Conservation (phyloP, 139 green algal genomes). For the Micractinium sp. region DNA sequence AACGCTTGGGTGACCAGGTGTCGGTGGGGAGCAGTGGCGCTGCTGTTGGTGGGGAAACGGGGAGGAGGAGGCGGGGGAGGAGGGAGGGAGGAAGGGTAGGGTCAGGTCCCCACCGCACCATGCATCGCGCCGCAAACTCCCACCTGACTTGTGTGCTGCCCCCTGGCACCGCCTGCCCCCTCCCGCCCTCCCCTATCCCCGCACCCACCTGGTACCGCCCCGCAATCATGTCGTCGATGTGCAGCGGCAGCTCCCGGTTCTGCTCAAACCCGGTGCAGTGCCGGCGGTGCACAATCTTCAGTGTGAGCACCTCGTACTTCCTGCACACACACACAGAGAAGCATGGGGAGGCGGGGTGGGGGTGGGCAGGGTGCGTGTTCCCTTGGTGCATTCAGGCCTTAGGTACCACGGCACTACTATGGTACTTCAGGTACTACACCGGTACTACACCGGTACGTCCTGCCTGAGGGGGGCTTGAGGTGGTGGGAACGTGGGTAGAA, state of each 20-base stretch:
- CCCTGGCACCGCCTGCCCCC: background rate
- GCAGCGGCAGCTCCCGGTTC: conserved; percentile 88
- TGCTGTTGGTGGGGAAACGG: too few species aligned
- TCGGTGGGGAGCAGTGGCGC: too few species aligned
- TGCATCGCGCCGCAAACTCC: background rate
- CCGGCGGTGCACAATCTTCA: conserved; percentile 73
- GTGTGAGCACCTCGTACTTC: conserved; percentile 80
- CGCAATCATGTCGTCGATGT: conserved; percentile 87
- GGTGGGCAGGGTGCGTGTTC: too few species aligned
- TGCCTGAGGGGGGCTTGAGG: too few species aligned
- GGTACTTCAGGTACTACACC: too few species aligned
- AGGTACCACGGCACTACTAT: too few species aligned
- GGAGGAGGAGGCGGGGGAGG: background rate
- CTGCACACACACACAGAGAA: background rate
- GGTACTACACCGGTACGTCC: too few species aligned
- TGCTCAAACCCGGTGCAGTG: conserved; percentile 92
- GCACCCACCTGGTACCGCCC: conserved; percentile 81
- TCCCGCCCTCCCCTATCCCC: background rate
- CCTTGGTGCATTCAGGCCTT: too few species aligned
- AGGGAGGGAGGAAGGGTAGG: background rate
- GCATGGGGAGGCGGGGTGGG: background rate
- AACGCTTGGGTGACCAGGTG: too few species aligned
- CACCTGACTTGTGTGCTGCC: background rate
- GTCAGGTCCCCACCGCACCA: too few species aligned
- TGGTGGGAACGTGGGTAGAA: too few species aligned